Evolutionary conservation across 495 filamentous ascomycete species (phyloP).

Genomic region (Trichoderma parareesei): DNA sequence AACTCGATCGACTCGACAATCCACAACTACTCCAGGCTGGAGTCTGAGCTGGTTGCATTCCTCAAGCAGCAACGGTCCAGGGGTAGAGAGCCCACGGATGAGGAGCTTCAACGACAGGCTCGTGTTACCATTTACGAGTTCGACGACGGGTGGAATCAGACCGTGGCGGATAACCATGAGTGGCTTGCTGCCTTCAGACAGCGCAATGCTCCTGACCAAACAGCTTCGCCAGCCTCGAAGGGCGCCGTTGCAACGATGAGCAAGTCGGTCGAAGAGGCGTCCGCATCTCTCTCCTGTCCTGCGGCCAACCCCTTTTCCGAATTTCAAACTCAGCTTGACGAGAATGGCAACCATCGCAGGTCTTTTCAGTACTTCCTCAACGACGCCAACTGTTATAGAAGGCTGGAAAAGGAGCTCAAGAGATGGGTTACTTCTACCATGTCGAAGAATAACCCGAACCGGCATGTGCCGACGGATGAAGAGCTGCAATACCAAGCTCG

Average conservation of each 20-base stretch:
- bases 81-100: slow-evolving; percentile 50
- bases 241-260: not conserved
- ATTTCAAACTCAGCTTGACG: slow-evolving; percentile 1
- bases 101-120: slow-evolving; percentile 53
- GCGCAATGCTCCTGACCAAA: slow-evolving; percentile 20
- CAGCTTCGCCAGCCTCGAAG: slow-evolving; percentile 13
- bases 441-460: slow-evolving; percentile 45
- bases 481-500: slow-evolving; percentile 48
- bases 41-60: slow-evolving; percentile 50
- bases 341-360: slow-evolving; percentile 15
- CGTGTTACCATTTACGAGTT: slow-evolving; percentile 57
- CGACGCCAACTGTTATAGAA: slow-evolving; percentile 47
- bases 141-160: slow-evolving; percentile 67
- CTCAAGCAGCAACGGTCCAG: slow-evolving; percentile 38
- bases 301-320: slow-evolving; percentile 8
- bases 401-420: slow-evolving; percentile 38
- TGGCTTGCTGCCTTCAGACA: slow-evolving; percentile 47
- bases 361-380: slow-evolving; percentile 34
- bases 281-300: not conserved
- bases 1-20: slow-evolving; percentile 45
- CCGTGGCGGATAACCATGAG: slow-evolving; percentile 55
- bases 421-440: slow-evolving; percentile 40
- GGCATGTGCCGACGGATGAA: slow-evolving; percentile 44
- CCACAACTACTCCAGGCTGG: slow-evolving; percentile 47
- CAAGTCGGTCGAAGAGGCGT: not conserved